Conservation (phyloP, 2,329 filamentous ascomycete species). For the Sordariomycetes sp. region DNA sequence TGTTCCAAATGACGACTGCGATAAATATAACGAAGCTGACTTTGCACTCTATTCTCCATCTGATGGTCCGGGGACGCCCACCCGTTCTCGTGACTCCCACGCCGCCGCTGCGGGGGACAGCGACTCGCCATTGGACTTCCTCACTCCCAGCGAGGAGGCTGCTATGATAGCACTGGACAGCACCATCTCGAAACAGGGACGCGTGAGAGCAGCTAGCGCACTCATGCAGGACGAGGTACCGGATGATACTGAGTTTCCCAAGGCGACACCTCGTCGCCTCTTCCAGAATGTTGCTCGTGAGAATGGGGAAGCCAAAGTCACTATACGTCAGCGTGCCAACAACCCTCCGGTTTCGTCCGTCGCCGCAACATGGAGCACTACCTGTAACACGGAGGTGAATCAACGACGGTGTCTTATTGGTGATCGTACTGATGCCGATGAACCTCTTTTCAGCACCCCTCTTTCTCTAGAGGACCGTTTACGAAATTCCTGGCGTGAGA, state of each 20-base stretch:
- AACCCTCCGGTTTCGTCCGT: neutral
- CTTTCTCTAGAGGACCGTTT: slow-evolving; percentile 12
- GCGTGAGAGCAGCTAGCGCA: neutral
- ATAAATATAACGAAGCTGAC: neutral
- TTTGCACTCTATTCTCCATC: neutral
- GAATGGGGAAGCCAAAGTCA: neutral
- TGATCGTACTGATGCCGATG: neutral
- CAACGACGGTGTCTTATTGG: too few relatives aligned
- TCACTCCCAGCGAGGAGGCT: neutral
- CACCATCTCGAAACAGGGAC: neutral
- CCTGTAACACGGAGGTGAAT: neutral
- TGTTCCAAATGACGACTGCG: neutral
- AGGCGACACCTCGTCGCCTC: neutral
- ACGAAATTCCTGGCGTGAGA: slow-evolving; percentile 25
- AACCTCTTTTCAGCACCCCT: neutral
- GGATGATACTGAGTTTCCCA: neutral
- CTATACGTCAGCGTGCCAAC: neutral
- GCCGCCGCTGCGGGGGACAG: neutral
- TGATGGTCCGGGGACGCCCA: neutral
- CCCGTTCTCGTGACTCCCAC: neutral
- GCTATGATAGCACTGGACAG: neutral
- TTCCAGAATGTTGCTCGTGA: neutral
- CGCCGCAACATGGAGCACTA: neutral
- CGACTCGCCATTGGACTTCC: neutral
- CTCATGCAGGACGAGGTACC: neutral